Conservation (phyloP, 805 yeast genomes). For the Metschnikowia kunwiensis region DNA sequence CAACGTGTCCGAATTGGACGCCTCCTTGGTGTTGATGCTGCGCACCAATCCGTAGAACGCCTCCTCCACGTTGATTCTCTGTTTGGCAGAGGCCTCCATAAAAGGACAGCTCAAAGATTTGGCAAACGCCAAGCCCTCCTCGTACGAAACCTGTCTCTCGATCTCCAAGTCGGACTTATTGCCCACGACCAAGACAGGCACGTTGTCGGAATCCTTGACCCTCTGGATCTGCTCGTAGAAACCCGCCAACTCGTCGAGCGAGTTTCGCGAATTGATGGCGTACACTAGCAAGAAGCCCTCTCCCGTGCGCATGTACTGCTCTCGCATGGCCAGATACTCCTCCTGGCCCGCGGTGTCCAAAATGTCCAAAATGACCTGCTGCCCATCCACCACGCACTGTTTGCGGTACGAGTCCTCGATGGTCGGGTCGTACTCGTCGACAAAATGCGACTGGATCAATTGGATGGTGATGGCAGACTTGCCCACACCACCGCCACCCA, state of each 20-base stretch:
- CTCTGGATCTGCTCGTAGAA: conserved; percentile 76
- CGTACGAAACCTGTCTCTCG: conserved; percentile 69
- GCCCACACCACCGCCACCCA: conserved; percentile 99
- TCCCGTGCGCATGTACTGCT: conserved; percentile 94
- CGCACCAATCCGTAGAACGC: conserved; percentile 71
- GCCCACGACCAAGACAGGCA: conserved; percentile 80
- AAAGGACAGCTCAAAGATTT: conserved; percentile 66
- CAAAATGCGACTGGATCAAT: conserved; percentile 90
- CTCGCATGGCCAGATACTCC: conserved; percentile 82
- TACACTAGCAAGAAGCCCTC: conserved; percentile 91
- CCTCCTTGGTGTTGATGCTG: conserved; percentile 36
- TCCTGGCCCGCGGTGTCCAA: conserved; percentile 99
- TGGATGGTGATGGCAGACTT: conserved; percentile 95
- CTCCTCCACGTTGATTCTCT: conserved; percentile 84
- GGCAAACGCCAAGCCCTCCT: conserved; percentile 63
- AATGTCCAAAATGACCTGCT: conserved; percentile 63
- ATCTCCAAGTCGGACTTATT: conserved; percentile 73
- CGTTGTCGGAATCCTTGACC: conserved; percentile 69
- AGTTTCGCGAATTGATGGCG: conserved; percentile 77
- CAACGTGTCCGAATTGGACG: too few species aligned
- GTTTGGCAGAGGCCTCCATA: conserved; percentile 91
- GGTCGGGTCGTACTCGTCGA: conserved; percentile 97
- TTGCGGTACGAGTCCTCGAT: conserved; percentile 91
- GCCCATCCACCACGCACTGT: conserved; percentile 78
- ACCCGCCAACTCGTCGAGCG: conserved; percentile 79